Base-by-base conservation (phyloP, 2,329 filamentous ascomycete genomes). In the Ophiostoma australiae region DNA sequence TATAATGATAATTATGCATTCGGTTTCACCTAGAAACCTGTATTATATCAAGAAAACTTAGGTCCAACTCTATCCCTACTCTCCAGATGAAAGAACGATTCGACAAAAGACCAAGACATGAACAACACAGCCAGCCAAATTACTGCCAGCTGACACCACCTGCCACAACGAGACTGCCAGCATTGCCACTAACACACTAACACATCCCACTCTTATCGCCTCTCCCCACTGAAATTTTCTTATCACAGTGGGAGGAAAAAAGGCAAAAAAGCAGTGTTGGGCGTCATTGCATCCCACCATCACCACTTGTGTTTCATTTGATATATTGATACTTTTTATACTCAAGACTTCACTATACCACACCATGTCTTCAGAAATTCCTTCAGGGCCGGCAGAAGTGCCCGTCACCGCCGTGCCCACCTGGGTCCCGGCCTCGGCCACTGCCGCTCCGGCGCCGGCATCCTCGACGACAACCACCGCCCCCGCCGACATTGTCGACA, bases 171-270 rank as follows among this genome's bases (percentile, higher is more conserved):
- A 48, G 44, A 48, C 17, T 48, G 44, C 20, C 44, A 48, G 44
- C 17, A 48, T 48, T n/a, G 44, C 44, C 44, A 48, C 44, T 17
- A 48, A 48, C 20, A 48, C 17, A 20, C 44, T n/a, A 48, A 27
- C 10, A 13, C 52, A 58, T 58, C 52, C 52, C 52, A 58, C 23
- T 27, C 67, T 67, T 67, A 69, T 71, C 67, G 58, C 39, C 15
- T 8, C 17, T 27, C 37, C 37, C 70, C 70, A 66, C 58, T 66
- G 58, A 68, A 70, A 68, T 65, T 68, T 68, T 71, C 61, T 70
- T 68, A 70, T 66, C 70, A 39, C 70, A 52, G 15, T 52, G 65
- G 69, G 66, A 72, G 70, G 55, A 68, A 70, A 70, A 71, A 72
- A 69, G 69, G 39, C 39, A 15, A 41, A 48, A 48, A 48, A 20